Evolutionary conservation across 768 basidiomycete genomes (phyloP), one percentile per base, ranked within the genome.

Genomic region (Leccinum uliginosum): DNA sequence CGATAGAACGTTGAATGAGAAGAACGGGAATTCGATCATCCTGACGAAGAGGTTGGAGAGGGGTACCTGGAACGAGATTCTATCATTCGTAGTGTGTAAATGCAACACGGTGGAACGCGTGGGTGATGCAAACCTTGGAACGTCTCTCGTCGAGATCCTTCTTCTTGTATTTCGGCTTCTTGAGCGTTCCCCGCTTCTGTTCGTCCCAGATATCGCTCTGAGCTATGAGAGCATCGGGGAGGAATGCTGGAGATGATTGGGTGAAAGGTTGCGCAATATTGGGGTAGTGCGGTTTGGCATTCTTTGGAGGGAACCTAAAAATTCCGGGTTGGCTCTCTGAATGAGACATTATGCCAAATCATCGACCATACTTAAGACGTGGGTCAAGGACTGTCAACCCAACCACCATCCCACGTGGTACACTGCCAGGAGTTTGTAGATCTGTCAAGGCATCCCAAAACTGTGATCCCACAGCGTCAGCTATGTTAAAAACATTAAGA

Each of bases 331-430:
- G 23, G 5, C 53, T 54, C 6, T 56, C 3, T 53, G 14, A 35
- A 21, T 6, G 6, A 17, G n/a, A 38, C 27, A 26, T 23, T 3
- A 23, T 14, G n/a, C 17, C 6, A 5, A 35, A 54, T 32, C 29
- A 30, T 48, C 27, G 10, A 34, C 69, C 82, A 32, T 61, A 95
- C 95, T 78, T 88, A 12, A 98, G 74, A 48, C 96, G 80, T 12
- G 96, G 96, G 69, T 99, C 96, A 38, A 88, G 74, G 0, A 93
- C 89, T 40, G 78, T 85, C 57, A 93, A 80, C 0, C 93, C 93
- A 19, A 93, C 75, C 0, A 92, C 73, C 80, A 89, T 89, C 3
- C 86, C 89, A 43, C 84, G 77, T 7, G 91, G 85, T 4, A 93
- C 65, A 9, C 83, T 83, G 0, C 78, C 85, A 15, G 92, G 74